phyloP scores from a whole-genome alignment of 169 alveolate species.

The Plasmodium vinckei region DNA sequence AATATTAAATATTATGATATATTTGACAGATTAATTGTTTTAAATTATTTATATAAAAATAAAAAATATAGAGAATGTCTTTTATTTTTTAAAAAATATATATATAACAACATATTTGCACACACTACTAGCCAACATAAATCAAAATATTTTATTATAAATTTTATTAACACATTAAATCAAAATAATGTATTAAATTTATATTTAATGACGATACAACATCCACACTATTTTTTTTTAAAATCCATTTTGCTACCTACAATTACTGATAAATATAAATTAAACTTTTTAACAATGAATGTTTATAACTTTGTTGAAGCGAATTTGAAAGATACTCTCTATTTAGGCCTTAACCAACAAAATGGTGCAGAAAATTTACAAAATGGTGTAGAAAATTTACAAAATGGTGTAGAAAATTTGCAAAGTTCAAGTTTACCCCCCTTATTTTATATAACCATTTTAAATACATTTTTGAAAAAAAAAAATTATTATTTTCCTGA shows the following conservation, averaged over 20 bases:
- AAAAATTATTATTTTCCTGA: slow-evolving; percentile 37
- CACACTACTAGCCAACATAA: background rate
- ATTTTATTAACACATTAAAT: slow-evolving; percentile 35
- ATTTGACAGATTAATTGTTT: slow-evolving; percentile 30
- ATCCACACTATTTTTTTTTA: background rate
- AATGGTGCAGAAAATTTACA: background rate
- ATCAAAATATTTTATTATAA: slow-evolving; percentile 39
- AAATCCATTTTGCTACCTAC: background rate
- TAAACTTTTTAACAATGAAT: slow-evolving; percentile 9
- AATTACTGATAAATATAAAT: slow-evolving; percentile 8
- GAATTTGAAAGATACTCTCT: slow-evolving; percentile 32
- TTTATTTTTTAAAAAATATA: slow-evolving; percentile 42
- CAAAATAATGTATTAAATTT: slow-evolving; percentile 5
- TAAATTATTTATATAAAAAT: slow-evolving; percentile 32
- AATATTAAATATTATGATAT: slow-evolving; percentile 54
- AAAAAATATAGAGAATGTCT: slow-evolving; percentile 23
- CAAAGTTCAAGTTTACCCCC: too few relatives aligned
- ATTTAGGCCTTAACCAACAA: background rate
- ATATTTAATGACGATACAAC: background rate
- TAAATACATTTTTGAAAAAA: slow-evolving; percentile 31
- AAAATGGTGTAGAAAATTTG: background rate
- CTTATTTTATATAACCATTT: slow-evolving; percentile 31
- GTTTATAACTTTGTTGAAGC: slow-evolving; percentile 23
- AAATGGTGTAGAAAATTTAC: background rate
- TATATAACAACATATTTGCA: background rate